phyloP scores from a whole-genome alignment of 768 basidiomycete genomes.

The Lactarius quietus region DNA sequence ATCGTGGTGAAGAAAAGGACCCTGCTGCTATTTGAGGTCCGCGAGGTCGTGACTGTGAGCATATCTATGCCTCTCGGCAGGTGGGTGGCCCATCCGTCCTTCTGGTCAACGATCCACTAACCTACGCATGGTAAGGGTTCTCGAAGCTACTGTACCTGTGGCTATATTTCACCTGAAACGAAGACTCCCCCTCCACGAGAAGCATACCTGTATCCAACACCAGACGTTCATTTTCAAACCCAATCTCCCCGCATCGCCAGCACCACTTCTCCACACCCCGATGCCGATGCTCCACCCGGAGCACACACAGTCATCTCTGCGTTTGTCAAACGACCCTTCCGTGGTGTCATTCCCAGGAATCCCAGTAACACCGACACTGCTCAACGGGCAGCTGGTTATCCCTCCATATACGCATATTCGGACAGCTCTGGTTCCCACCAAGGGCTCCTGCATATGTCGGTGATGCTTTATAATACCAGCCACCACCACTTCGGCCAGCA shows the following conservation, averaged over 20 bases:
- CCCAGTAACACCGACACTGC: too few species aligned
- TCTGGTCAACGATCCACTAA: background rate
- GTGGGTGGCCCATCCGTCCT: constrained; percentile 39
- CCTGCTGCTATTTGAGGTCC: constrained; percentile 60
- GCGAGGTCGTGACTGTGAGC: constrained; percentile 57
- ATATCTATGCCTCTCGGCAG: constrained; percentile 69
- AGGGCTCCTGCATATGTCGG: constrained; percentile 7
- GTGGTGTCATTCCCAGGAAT: too few species aligned
- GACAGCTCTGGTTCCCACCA: constrained; percentile 34
- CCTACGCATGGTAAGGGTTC: constrained; percentile 58
- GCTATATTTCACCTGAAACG: too few species aligned
- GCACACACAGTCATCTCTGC: constrained; percentile 34
- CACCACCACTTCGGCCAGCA: constrained; percentile 39
- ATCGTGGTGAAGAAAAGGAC: background rate
- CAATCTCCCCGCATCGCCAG: constrained; percentile 28
- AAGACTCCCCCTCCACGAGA: constrained; percentile 40
- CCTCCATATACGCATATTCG: constrained; percentile 29
- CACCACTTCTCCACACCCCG: constrained; percentile 10
- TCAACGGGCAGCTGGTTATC: too few species aligned
- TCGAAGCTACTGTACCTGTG: too few species aligned
- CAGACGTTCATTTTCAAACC: background rate
- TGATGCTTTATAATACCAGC: constrained; percentile 34
- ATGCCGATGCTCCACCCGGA: constrained; percentile 28
- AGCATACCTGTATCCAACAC: constrained; percentile 16
- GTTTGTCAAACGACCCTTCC: constrained; percentile 32